These are phyloP conservation scores for Aspergillus brunneoviolaceus DNA, from an alignment of 2,329 filamentous ascomycete species.

Conservation along the genomic window DNA sequence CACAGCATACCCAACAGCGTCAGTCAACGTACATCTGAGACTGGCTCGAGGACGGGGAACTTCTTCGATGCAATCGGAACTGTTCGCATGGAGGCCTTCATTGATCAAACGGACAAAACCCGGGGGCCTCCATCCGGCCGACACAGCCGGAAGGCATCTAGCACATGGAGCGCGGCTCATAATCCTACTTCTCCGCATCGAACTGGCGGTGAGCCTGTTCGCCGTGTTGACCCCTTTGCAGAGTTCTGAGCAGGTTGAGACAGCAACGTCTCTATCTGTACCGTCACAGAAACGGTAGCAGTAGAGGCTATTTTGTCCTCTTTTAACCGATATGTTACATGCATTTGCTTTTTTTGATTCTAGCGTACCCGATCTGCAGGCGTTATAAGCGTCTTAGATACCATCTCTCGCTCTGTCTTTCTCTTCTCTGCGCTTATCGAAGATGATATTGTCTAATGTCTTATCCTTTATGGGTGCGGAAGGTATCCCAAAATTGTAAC, in stretches of 20 bases:
- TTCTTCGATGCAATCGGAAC: slow-evolving; percentile 90
- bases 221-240: slow-evolving; percentile 47
- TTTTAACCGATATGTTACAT: not conserved
- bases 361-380: not conserved
- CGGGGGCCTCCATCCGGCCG: slow-evolving; percentile 18
- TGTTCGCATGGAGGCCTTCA: slow-evolving; percentile 96
- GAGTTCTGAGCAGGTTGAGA: slow-evolving; percentile 38
- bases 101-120: slow-evolving; percentile 53
- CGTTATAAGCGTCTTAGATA: not conserved
- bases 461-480: too few species aligned
- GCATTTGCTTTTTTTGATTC: not conserved
- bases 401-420: not conserved
- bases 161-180: slow-evolving; percentile 33
- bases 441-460: not conserved
- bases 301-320: not conserved
- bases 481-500: too few species aligned
- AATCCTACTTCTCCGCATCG: slow-evolving; percentile 38
- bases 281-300: not conserved
- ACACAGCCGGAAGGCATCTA: slow-evolving; percentile 33
- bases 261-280: not conserved
- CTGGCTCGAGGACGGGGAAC: slow-evolving; percentile 50
- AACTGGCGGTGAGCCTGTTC: slow-evolving; percentile 36
- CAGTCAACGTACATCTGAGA: slow-evolving; percentile 54
- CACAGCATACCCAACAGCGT: slow-evolving; percentile 42
- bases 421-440: too few species aligned